Base-by-base conservation (phyloP, 225 moss, liverwort and hornwort genomes). In the Polytrichum formosum region DNA sequence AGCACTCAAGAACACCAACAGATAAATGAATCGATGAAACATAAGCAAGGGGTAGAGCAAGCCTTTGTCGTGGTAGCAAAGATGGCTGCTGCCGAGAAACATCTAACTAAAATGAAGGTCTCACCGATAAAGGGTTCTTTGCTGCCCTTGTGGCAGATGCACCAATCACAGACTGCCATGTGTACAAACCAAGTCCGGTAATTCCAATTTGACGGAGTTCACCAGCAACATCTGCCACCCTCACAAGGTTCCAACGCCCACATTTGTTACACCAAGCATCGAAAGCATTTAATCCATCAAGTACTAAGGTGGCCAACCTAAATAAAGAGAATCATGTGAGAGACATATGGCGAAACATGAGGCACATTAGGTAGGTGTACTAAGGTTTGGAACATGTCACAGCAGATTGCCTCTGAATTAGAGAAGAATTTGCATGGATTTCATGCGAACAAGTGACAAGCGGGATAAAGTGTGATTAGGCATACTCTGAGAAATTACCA, bases 81-180 rank as follows among this genome's bases (percentile, higher is more conserved):
- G 46, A 4, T 46, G 16, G 46, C 46, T 46, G 10, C 13, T 6
- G 46, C 46, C 13, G 16, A 46, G 46, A 46, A 13, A 35, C 35
- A 35, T 35, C 35, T 9, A 35, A 46, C 13, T 46, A 2, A 46
- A 46, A 46, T 22, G 26, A 70, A 73, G 54, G 62, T 28, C 65
- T 54, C 73, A 85, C 88, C 79, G 79, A 76, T 56, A 62, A 65
- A 72, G 85, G 73, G 6, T 80, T 82, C 63, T 85, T 76, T 73
- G 77, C 82, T 67, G 77, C 75, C 60, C 78, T 72, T 73, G 79
- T 77, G 70, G 75, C 71, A 69, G 82, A 88, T 22, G 79, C 88
- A 58, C 75, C 71, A 26, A 85, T 70, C 28, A 85, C 77, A 23
- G 77, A 81, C 64, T 88, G 88, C 85, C 88, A 88, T 58, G 85